Evolutionary conservation across 2,329 filamentous ascomycete genomes (phyloP).

Genomic region (Neocatenulostroma microsporum): DNA sequence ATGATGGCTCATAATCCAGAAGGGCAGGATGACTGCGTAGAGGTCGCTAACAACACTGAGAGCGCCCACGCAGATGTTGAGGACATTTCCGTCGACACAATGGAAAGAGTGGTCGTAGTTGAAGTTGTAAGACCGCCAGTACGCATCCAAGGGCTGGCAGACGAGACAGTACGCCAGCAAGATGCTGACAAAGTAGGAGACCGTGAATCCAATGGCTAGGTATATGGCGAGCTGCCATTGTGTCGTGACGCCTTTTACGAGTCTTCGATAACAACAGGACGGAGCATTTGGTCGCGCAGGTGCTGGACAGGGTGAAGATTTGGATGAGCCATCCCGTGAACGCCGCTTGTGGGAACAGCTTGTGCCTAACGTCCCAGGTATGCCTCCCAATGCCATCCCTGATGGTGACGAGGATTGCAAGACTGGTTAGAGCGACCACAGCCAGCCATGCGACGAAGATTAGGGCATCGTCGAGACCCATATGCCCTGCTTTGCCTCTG

Average conservation of each 20-base stretch:
- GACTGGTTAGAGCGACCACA: constrained; percentile 1
- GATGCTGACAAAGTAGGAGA: constrained; percentile 10
- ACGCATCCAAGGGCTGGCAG: constrained; percentile 15
- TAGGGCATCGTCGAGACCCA: constrained; percentile 20
- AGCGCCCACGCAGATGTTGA: constrained; percentile 17
- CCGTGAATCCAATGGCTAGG: constrained; percentile 14
- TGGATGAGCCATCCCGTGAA: constrained; percentile 8
- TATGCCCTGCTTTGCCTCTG: constrained; percentile 17
- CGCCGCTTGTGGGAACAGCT: constrained; percentile 2
- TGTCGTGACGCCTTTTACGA: constrained; percentile 19
- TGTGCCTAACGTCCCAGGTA: constrained; percentile 5
- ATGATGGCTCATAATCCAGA: constrained; percentile 38
- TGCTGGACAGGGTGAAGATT: constrained; percentile 6
- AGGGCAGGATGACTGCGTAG: constrained; percentile 17
- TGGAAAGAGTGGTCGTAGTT: constrained; percentile 18
- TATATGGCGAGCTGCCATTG: constrained; percentile 14
- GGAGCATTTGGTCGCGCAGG: constrained; percentile 7
- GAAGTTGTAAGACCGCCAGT: constrained; percentile 15
- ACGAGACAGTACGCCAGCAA: constrained; percentile 12
- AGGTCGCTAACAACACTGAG: constrained; percentile 17
- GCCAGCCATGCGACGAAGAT: constrained; percentile 6
- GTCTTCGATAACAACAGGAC: constrained; percentile 21
- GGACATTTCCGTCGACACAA: constrained; percentile 20
- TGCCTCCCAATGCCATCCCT: constrained; percentile 6
- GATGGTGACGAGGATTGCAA: constrained; percentile 1